Evolutionary conservation across 140 eudicot species (phyloP), one percentile per base, ranked within the genome.

Genomic region (Senecio squalidus): DNA sequence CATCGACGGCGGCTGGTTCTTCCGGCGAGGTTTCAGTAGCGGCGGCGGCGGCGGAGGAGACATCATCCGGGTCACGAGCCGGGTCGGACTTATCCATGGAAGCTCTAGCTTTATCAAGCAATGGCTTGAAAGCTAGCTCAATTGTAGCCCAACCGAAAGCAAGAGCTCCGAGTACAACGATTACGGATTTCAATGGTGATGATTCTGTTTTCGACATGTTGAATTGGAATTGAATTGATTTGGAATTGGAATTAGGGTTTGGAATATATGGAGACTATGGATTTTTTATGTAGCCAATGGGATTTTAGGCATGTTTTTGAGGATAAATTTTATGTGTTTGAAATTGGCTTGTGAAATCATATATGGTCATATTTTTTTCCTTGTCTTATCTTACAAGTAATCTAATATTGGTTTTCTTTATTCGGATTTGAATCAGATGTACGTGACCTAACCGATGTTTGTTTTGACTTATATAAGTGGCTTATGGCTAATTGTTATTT

Each of bases 41-140:
- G 51, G 43, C 65, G 57, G 78, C 94, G 57, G 82, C 95, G 4
- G 88, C n/a, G n/a, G n/a, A n/a, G n/a, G n/a, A n/a, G n/a, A n/a
- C n/a, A n/a, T n/a, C n/a, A n/a, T n/a, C n/a, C n/a, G n/a, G n/a
- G n/a, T n/a, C n/a, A n/a, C n/a, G 88, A 53, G 80, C 85, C 1
- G 90, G 90, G 48, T 85, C 90, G 11, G 94, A 81, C 51, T 84
- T 84, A 45, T 73, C 71, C 67, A 81, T 70, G 70, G 87, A 80
- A 21, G 80, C 34, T 63, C 74, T 79, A 21, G 80, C 34, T 63
- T 76, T 79, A 2, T 45, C 78, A 59, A 84, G 88, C 79, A 74
- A 77, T 3, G 96, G 96, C 72, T 88, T 88, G 68, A 81, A 58
- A 7, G 96, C 94, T 5, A 88, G 30, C 83, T 88, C 96, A 0